Percentiles rank a stretch among this genome's conserved stretches.
These are phyloP conservation scores for Crithidia mellificae DNA, from an alignment of 208 protist species.

Conservation along the genomic window DNA sequence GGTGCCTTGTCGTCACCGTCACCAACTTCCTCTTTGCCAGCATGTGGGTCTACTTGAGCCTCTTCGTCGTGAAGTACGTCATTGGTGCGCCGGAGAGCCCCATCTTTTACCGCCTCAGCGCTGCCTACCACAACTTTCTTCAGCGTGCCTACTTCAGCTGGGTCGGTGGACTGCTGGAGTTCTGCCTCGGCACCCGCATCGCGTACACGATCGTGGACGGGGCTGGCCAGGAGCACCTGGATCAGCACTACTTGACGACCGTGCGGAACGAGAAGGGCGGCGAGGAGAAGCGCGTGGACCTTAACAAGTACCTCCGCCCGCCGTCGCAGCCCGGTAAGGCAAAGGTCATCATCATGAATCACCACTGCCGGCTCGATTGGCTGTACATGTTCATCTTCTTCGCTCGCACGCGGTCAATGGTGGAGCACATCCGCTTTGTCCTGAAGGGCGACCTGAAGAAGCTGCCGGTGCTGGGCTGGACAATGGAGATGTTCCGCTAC, in stretches of 20 bases:
- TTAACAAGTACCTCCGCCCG: conserved; percentile 33
- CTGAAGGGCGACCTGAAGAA: conserved; percentile 59
- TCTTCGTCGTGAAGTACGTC: conserved; percentile 38
- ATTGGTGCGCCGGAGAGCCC: conserved; percentile 18
- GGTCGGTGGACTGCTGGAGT: conserved; percentile 52
- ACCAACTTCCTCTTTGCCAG: conserved; percentile 26
- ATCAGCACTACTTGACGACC: conserved; percentile 22
- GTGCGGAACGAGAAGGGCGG: conserved; percentile 5
- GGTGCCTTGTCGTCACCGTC: conserved; percentile 23
- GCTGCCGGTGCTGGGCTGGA: conserved; percentile 73
- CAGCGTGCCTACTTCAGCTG: conserved; percentile 50
- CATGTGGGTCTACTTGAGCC: conserved; percentile 26
- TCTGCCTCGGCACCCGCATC: conserved; percentile 51
- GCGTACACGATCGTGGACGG: conserved; percentile 73
- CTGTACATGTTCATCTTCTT: conserved; percentile 57
- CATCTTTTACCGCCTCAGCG: conserved; percentile 30
- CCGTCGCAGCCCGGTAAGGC: conserved; percentile 57
- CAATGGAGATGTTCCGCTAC: conserved; percentile 81
- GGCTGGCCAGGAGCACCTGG: conserved; percentile 41
- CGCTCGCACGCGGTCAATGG: conserved; percentile 30
- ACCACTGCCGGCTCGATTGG: conserved; percentile 85
- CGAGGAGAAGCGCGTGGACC: conserved; percentile 19
- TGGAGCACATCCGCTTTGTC: conserved; percentile 60
- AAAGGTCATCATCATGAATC: conserved; percentile 88
- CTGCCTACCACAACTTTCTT: conserved; percentile 35